phyloP scores from a whole-genome alignment of 208 protist species.

The Angomonas deanei region DNA sequence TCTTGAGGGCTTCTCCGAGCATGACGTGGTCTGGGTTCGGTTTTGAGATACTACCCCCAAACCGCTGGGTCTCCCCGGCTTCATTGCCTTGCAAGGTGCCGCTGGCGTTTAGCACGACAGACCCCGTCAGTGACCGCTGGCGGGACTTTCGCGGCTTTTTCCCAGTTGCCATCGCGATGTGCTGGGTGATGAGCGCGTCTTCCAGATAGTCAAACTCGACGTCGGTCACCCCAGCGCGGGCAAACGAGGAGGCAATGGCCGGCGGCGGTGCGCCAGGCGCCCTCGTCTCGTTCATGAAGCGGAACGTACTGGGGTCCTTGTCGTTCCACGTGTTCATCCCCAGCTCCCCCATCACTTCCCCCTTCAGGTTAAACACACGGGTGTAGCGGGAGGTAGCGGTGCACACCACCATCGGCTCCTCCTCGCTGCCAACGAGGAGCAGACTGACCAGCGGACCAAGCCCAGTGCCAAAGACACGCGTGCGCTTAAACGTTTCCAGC shows the following conservation, averaged over 20 bases:
- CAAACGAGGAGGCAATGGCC: background rate
- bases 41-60: background rate
- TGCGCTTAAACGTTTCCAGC: constrained; percentile 26
- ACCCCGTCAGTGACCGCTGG: background rate
- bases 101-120: background rate
- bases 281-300: constrained; percentile 39
- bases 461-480: constrained; percentile 32
- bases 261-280: constrained; percentile 15
- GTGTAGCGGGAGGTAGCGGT: constrained; percentile 54
- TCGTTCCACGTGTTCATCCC: constrained; percentile 61
- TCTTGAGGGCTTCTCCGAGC: background rate
- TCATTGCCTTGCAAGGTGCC: background rate
- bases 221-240: background rate
- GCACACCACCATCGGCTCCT: constrained; percentile 55
- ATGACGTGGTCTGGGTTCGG: background rate
- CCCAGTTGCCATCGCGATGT: background rate
- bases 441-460: constrained; percentile 17
- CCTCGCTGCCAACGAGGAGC: constrained; percentile 12
- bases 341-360: constrained; percentile 63
- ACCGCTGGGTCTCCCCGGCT: background rate
- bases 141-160: background rate
- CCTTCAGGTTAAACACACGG: constrained; percentile 57
- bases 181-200: constrained; percentile 3
- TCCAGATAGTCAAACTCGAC: constrained; percentile 9
- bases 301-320: constrained; percentile 30